Base-by-base conservation (phyloP, 495 filamentous ascomycete genomes). In the Podospora bellae-mahoneyi region DNA sequence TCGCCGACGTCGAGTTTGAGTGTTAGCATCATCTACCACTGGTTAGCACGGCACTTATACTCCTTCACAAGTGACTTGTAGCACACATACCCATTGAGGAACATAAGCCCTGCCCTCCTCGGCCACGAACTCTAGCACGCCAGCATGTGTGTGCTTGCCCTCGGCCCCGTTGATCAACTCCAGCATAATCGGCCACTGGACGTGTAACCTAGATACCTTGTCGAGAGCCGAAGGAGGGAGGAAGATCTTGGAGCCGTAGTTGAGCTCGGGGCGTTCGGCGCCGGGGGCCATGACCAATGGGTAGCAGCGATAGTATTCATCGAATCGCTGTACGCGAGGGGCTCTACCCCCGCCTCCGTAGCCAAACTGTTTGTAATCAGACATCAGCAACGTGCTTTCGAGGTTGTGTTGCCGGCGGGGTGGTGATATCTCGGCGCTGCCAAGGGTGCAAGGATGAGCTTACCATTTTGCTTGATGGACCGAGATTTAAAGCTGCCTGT, bases 291-390 rank as follows among this genome's bases (percentile, higher is more conserved):
- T 97, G 72, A 89, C 88, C 67, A 96, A 84, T 20, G 95, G 96
- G 74, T 98, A 99, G 81, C 92, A 96, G 39, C 95, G 91, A 78
- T 96, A 97, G 78, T 95, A 97, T 78, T 97, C 96, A 79, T 99
- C 94, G 81, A 98, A 99, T 64, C 94, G 92, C 63, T 80, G 81
- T 19, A 74, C 67, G 32, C 68, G 69, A 2, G 65, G 64, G 7
- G 59, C 71, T 19, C 77, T 72, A 54, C 82, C 86, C 73, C 83
- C 87, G 53, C 78, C 81, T 48, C 39, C 39, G 7, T 10, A 16
- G 34, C 70, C 55, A 66, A 71, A 77, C 75, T 78, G 72, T 15
- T 48, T 7, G 58, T 54, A 59, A 13, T 20, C 16, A 60, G 48
- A 53, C 58, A 69, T 77, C 28, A 76, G 70, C 56, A 65, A 55